A percentile compares a stretch with the other conserved stretches of the same genome.
These are phyloP conservation scores for Phaeomoniella chlamydospora DNA, from an alignment of 2,329 filamentous ascomycete species.

Conservation along the genomic window DNA sequence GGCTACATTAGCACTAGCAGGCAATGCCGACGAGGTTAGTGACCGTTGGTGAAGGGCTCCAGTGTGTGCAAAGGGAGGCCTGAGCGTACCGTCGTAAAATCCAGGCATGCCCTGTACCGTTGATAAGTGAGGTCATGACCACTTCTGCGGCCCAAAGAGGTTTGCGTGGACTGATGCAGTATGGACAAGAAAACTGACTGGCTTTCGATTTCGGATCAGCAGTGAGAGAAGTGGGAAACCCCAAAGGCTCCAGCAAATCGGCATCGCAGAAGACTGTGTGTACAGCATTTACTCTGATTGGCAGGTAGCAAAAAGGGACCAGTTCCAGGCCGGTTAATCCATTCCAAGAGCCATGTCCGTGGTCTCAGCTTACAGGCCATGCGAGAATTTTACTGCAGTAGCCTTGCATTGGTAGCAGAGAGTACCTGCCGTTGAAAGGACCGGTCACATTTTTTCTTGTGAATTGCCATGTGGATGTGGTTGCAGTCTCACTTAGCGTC, in stretches of 20 bases:
- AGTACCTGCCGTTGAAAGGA: too few species aligned
- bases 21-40: not conserved
- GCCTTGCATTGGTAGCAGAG: too few species aligned
- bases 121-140: not conserved
- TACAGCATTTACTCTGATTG: too few species aligned
- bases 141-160: not conserved
- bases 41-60: not conserved
- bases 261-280: too few species aligned
- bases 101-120: not conserved
- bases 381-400: too few species aligned
- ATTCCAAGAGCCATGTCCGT: too few species aligned
- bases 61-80: not conserved
- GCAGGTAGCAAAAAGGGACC: not conserved
- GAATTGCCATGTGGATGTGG: too few species aligned
- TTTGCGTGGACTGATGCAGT: not conserved
- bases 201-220: not conserved
- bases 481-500: too few species aligned
- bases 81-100: not conserved
- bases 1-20: not conserved
- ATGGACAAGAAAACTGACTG: not conserved
- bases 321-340: too few species aligned
- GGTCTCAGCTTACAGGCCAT: too few species aligned
- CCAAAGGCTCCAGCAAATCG: too few species aligned
- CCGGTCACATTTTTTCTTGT: too few species aligned
- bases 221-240: not conserved